Conservation (phyloP, 1,139 yeast species). For the Yamadazyma pseudoaaseri region DNA sequence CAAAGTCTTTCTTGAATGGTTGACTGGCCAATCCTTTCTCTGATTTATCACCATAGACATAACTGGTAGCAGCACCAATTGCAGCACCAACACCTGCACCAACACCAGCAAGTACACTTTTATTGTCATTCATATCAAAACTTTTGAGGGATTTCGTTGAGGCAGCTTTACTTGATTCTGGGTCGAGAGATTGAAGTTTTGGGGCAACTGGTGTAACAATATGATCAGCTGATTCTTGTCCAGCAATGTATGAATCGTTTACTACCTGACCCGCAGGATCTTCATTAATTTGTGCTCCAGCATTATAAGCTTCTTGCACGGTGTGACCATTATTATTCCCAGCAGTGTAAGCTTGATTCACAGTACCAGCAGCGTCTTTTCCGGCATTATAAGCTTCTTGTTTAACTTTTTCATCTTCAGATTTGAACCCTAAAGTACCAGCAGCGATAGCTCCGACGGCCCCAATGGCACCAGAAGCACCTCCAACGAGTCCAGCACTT, state of each 20-base stretch:
- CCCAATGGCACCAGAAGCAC: conserved; percentile 16
- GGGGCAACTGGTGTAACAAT: conserved; percentile 4
- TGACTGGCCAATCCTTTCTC: conserved; percentile 10
- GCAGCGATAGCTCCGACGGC: conserved; percentile 16
- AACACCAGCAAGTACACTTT: conserved; percentile 6
- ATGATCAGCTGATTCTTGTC: conserved; percentile 4
- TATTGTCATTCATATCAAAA: conserved; percentile 2
- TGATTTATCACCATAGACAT: conserved; percentile 9
- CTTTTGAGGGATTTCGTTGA: conserved; percentile 2
- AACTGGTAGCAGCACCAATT: conserved; percentile 26
- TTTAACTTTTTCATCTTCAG: conserved; percentile 4
- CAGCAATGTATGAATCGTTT: background rate
- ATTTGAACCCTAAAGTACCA: conserved; percentile 12
- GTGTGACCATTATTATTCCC: conserved; percentile 5
- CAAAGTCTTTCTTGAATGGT: conserved; percentile 11
- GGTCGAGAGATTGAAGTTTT: background rate
- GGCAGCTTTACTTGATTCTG: background rate
- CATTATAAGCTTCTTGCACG: conserved; percentile 16
- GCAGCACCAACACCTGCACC: conserved; percentile 19
- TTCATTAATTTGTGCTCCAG: conserved; percentile 13
- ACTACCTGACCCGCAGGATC: conserved; percentile 4
- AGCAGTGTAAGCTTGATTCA: conserved; percentile 4
- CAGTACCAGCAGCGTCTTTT: conserved; percentile 5
- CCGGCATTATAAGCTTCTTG: conserved; percentile 2
- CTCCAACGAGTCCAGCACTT: conserved; percentile 12